Conservation (phyloP, 345 rosid species). For the Capsella bursapastoris region DNA sequence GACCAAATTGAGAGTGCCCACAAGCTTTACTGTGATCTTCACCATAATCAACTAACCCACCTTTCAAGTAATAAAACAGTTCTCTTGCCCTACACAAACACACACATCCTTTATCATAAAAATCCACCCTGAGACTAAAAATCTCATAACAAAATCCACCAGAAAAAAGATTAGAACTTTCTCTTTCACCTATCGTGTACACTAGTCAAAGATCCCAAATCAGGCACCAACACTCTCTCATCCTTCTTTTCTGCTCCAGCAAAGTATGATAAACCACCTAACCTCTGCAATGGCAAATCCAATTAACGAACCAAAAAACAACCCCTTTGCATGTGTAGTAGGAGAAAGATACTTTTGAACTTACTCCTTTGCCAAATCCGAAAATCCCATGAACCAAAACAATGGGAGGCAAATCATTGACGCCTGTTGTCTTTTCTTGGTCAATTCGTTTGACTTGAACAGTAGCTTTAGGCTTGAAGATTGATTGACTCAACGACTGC, state of each 20-base stretch:
- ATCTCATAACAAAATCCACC: conserved; percentile 9
- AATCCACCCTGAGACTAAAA: conserved; percentile 3
- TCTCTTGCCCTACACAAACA: conserved; percentile 77
- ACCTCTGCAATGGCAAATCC: conserved; percentile 55
- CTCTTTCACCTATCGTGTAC: conserved; percentile 68
- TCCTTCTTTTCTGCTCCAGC: conserved; percentile 98
- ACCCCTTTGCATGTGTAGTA: not conserved
- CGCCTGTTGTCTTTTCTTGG: conserved; percentile 31
- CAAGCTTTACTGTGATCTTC: conserved; percentile 88
- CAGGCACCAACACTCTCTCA: conserved; percentile 94
- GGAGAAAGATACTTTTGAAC: not conserved
- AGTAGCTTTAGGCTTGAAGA: conserved; percentile 58
- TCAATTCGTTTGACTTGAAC: conserved; percentile 49
- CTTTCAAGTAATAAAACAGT: conserved; percentile 92
- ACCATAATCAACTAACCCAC: conserved; percentile 94
- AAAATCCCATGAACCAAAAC: conserved; percentile 97
- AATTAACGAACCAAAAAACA: not conserved
- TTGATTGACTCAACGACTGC: conserved; percentile 54
- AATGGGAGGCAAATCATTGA: conserved; percentile 71
- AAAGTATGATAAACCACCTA: conserved; percentile 94
- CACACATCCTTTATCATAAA: conserved; percentile 5
- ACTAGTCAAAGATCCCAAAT: conserved; percentile 96
- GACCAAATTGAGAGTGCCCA: conserved; percentile 91
- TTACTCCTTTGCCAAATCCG: conserved; percentile 98
- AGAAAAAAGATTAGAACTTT: conserved; percentile 1